Evolutionary conservation across 2,329 filamentous ascomycete species (phyloP).

Genomic region (Cladosporium sp.): DNA sequence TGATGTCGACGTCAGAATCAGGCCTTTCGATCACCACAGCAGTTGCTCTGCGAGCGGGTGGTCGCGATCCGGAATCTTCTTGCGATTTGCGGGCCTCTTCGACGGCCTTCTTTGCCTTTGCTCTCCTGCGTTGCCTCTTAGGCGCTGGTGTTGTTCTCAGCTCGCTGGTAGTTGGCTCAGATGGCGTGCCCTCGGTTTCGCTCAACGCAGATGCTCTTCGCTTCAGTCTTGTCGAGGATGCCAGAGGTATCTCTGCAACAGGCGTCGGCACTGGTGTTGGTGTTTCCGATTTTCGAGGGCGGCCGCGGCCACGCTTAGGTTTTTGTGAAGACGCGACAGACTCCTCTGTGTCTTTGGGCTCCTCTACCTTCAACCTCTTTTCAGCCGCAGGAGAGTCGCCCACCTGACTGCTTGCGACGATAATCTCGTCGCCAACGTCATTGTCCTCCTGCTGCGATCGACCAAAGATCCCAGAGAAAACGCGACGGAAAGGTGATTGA

Average conservation of each 20-base stretch:
- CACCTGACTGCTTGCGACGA: slow-evolving; percentile 37
- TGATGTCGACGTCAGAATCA: not conserved
- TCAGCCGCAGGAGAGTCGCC: slow-evolving; percentile 13
- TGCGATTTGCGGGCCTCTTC: slow-evolving; percentile 28
- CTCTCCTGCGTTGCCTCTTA: slow-evolving; percentile 19
- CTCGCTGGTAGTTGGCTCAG: slow-evolving; percentile 18
- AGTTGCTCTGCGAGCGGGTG: slow-evolving; percentile 2
- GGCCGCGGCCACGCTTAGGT: slow-evolving; percentile 30
- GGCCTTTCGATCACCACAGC: slow-evolving; percentile 9
- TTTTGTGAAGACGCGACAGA: not conserved
- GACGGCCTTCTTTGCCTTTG: slow-evolving; percentile 6
- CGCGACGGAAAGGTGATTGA: slow-evolving; percentile 32
- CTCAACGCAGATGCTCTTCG: slow-evolving; percentile 32
- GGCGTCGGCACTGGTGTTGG: slow-evolving; percentile 17
- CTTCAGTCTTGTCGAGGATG: slow-evolving; percentile 25
- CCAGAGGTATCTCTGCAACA: slow-evolving; percentile 12
- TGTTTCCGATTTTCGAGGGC: slow-evolving; percentile 29
- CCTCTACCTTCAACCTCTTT: not conserved
- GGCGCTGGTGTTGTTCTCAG: slow-evolving; percentile 27
- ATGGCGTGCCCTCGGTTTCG: slow-evolving; percentile 13
- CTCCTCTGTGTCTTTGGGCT: not conserved
- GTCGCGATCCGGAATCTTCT: slow-evolving; percentile 23
- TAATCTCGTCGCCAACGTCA: slow-evolving; percentile 42
- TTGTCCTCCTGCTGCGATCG: slow-evolving; percentile 31
- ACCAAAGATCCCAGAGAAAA: slow-evolving; percentile 28